Conservation (phyloP, 345 rosid genomes). For the Populus nigra region DNA sequence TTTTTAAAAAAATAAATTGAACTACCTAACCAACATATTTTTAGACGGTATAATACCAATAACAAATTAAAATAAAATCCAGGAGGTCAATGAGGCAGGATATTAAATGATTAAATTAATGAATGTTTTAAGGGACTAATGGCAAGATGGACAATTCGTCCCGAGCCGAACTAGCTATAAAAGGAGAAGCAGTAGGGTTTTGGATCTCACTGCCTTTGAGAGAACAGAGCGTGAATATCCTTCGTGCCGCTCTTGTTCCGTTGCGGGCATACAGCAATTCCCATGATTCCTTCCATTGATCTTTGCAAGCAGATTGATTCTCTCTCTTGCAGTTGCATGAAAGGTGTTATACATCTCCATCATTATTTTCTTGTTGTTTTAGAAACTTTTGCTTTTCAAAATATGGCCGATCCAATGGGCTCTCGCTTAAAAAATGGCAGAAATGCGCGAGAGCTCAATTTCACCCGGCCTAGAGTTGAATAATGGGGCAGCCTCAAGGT, state of each 20-base stretch:
- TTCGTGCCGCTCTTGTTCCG: not conserved
- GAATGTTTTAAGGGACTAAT: no score
- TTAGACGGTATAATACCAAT: no score
- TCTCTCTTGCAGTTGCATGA: not conserved
- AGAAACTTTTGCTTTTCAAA: not conserved
- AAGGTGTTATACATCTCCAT: not conserved
- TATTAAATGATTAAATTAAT: no score
- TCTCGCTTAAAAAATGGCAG: not conserved
- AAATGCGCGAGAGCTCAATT: not conserved
- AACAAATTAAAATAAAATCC: no score
- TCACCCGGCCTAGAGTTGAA: not conserved
- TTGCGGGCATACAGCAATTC: not conserved
- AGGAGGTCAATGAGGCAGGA: no score
- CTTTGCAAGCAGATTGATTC: not conserved
- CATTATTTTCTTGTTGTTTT: no score
- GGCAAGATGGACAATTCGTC: no score
- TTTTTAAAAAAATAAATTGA: no score
- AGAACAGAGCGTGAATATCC: not conserved
- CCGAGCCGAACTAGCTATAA: not conserved
- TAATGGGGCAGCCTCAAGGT: not conserved
- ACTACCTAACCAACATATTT: no score
- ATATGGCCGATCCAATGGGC: not conserved
- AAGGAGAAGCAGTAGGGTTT: not conserved
- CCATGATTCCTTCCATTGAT: not conserved
- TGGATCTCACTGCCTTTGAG: not conserved